These are phyloP conservation scores for Aechmea fasciata DNA, from an alignment of 176 grass and related monocot genomes.

Conservation along the genomic window DNA sequence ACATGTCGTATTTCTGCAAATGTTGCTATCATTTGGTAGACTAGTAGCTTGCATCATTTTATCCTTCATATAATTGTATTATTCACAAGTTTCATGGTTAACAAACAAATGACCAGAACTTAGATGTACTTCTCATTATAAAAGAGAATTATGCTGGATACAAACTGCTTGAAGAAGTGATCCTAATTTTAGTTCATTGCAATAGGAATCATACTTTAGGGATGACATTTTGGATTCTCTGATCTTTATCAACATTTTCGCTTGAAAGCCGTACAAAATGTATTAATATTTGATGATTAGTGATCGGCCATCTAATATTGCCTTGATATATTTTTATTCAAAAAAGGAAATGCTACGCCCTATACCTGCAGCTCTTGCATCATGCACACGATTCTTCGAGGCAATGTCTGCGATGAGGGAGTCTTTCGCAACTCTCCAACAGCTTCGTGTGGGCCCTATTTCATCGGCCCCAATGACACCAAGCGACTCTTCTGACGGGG, in stretches of 20 bases:
- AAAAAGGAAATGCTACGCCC: constrained; percentile 95
- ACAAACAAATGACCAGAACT: too few relatives aligned
- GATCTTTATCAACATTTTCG: not conserved
- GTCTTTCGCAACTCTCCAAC: constrained; percentile 83
- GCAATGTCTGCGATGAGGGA: constrained; percentile 99
- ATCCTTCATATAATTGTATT: too few relatives aligned
- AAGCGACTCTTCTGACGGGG: constrained; percentile 24
- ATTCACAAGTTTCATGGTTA: too few relatives aligned
- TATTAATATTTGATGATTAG: too few relatives aligned
- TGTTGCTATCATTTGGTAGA: too few relatives aligned
- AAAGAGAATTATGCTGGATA: not conserved
- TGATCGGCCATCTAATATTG: not conserved
- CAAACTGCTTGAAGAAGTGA: too few relatives aligned
- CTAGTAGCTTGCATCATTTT: too few relatives aligned
- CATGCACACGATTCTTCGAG: constrained; percentile 95
- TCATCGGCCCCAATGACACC: constrained; percentile 33
- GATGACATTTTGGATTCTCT: not conserved
- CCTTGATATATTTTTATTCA: constrained; percentile 6
- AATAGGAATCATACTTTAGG: not conserved
- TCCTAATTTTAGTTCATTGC: too few relatives aligned
- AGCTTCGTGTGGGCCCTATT: constrained; percentile 47
- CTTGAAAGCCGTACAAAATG: too few relatives aligned
- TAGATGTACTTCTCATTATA: not conserved
- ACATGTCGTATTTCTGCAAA: too few relatives aligned
- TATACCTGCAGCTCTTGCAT: constrained; percentile 84